Evolutionary conservation across 768 basidiomycete genomes (phyloP).

Genomic region (Tylopilus plumbeoviolaceoides): DNA sequence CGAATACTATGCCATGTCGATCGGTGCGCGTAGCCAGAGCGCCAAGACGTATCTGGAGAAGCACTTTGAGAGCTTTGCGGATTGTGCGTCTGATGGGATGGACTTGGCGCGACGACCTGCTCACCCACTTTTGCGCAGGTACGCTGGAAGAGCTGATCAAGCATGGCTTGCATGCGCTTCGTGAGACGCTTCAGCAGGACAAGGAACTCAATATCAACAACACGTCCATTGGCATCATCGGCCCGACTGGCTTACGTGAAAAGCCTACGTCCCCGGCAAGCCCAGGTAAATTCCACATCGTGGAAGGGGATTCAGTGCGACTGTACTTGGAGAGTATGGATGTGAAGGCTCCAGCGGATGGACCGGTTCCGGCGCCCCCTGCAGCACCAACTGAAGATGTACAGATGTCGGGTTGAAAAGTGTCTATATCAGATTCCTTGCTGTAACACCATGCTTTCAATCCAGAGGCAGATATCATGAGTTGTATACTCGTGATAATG

Average conservation of each 20-base stretch:
- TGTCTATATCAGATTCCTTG: constrained; percentile 15
- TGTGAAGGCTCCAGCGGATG: constrained; percentile 53
- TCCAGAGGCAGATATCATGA: neutral
- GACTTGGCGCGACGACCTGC: neutral
- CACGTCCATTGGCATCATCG: constrained; percentile 93
- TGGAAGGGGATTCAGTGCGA: constrained; percentile 78
- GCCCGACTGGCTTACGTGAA: constrained; percentile 62
- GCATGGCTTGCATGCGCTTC: constrained; percentile 91
- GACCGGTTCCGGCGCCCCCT: constrained; percentile 35
- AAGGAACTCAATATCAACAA: constrained; percentile 92
- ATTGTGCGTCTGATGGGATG: constrained; percentile 52
- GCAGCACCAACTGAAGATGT: constrained; percentile 60
- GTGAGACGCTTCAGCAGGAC: constrained; percentile 97
- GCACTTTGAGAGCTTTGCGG: constrained; percentile 81
- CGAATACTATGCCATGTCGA: constrained; percentile 98
- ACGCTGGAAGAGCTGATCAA: constrained; percentile 82
- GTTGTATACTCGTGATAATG: neutral
- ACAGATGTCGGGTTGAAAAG: constrained; percentile 69
- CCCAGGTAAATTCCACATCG: constrained; percentile 72
- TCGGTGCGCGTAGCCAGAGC: constrained; percentile 96
- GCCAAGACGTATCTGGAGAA: constrained; percentile 98
- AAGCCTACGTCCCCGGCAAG: constrained; percentile 42
- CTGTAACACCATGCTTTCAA: constrained; percentile 8
- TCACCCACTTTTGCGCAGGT: constrained; percentile 33
- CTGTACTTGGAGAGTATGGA: constrained; percentile 77